Evolutionary conservation across 805 yeast genomes (phyloP).

Genomic region (Candida multigemmis): DNA sequence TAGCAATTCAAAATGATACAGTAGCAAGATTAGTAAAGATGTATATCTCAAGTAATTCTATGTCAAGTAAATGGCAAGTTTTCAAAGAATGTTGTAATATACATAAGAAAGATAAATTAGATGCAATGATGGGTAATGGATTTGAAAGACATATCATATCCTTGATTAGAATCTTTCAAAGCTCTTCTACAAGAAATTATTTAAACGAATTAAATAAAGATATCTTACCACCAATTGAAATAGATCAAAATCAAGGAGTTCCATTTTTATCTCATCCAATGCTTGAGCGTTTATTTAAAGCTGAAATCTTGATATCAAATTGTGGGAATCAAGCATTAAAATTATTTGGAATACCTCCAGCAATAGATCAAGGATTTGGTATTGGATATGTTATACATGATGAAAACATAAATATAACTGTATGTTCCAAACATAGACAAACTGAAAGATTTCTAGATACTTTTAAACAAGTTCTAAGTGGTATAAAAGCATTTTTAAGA

Average conservation of each 20-base stretch:
- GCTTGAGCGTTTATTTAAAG: slow-evolving; percentile 23
- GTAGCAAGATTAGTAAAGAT: slow-evolving; percentile 47
- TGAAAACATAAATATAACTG: slow-evolving; percentile 71
- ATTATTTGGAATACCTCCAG: slow-evolving; percentile 88
- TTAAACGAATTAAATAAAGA: slow-evolving; percentile 36
- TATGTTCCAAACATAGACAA: slow-evolving; percentile 83
- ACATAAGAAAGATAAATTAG: slow-evolving; percentile 40
- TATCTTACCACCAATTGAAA: slow-evolving; percentile 12
- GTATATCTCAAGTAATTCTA: slow-evolving; percentile 49
- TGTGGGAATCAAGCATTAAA: slow-evolving; percentile 89
- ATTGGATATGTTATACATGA: slow-evolving; percentile 81
- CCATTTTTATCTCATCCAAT: slow-evolving; percentile 26
- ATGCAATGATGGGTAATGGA: slow-evolving; percentile 55
- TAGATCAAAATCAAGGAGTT: slow-evolving; percentile 6
- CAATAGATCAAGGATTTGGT: slow-evolving; percentile 86
- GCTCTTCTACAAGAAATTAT: slow-evolving; percentile 24
- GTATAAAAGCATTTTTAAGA: slow-evolving; percentile 42
- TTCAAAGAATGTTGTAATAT: slow-evolving; percentile 42
- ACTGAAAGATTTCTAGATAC: slow-evolving; percentile 70
- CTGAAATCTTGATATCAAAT: slow-evolving; percentile 54
- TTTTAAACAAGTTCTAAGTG: slow-evolving; percentile 51
- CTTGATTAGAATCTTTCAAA: slow-evolving; percentile 44
- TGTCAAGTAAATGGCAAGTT: slow-evolving; percentile 37
- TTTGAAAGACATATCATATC: slow-evolving; percentile 69
- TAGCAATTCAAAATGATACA: slow-evolving; percentile 53